Evolutionary conservation across 305 asterid genomes (phyloP).

Genomic region (Solanum chacoense): DNA sequence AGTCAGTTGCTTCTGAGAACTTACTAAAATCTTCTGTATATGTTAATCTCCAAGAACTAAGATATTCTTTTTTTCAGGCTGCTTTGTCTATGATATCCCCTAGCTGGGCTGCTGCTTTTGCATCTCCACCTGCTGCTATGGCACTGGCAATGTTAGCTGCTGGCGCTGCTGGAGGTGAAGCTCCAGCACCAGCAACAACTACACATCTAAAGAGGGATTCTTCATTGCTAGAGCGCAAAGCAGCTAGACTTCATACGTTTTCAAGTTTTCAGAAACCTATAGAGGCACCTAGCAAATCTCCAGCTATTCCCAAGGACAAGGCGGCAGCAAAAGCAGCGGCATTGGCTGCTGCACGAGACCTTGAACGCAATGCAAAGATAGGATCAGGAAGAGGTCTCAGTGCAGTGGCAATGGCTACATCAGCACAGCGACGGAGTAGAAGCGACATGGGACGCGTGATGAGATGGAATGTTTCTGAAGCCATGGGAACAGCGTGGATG

Average conservation of each 20-base stretch:
- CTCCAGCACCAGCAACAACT: slow-evolving; percentile 45
- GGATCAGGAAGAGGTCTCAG: slow-evolving; percentile 99
- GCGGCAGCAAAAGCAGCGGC: slow-evolving; percentile 99
- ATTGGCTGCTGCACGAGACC: slow-evolving; percentile 99
- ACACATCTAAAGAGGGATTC: slow-evolving; percentile 85
- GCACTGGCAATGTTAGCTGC: slow-evolving; percentile 99
- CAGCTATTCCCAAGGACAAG: slow-evolving; percentile 79
- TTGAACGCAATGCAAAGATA: slow-evolving; percentile 94
- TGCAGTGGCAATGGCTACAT: slow-evolving; percentile 99
- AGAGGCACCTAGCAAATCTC: slow-evolving; percentile 66
- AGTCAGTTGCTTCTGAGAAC: neutral
- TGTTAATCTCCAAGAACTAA: slow-evolving; percentile 2
- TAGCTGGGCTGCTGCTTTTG: slow-evolving; percentile 99
- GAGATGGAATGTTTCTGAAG: slow-evolving; percentile 98
- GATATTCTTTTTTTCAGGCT: slow-evolving; percentile 43
- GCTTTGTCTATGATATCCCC: slow-evolving; percentile 95
- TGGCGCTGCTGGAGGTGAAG: slow-evolving; percentile 98
- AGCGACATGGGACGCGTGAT: slow-evolving; percentile 84
- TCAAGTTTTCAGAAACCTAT: slow-evolving; percentile 91
- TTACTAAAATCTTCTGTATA: neutral
- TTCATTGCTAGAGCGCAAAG: slow-evolving; percentile 84
- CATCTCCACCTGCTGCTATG: slow-evolving; percentile 99
- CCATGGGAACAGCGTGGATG: slow-evolving; percentile 98
- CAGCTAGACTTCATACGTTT: slow-evolving; percentile 71
- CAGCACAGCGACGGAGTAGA: slow-evolving; percentile 78